phyloP scores from a whole-genome alignment of 345 rosid genomes.

The Heritiera fomes region DNA sequence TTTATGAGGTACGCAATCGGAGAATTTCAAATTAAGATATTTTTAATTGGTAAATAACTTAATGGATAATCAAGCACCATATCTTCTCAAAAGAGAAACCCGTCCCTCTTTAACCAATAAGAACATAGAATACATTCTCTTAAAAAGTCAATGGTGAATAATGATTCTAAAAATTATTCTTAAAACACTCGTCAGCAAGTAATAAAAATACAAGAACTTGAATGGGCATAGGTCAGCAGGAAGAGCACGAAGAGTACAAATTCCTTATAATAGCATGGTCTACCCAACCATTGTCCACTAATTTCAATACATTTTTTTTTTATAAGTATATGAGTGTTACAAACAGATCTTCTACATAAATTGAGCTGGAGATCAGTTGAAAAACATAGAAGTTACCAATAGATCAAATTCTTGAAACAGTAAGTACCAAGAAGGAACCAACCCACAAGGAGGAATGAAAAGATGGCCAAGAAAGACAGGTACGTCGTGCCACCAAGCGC shows the following conservation, averaged over 20 bases:
- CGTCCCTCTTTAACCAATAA: too few relatives aligned
- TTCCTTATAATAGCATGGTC: neutral
- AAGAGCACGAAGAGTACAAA: neutral
- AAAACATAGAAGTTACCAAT: slow-evolving; percentile 45
- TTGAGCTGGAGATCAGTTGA: neutral
- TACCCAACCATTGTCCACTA: neutral
- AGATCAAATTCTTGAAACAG: slow-evolving; percentile 72
- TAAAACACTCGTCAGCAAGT: neutral
- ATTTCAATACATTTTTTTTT: neutral
- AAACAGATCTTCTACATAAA: slow-evolving; percentile 7
- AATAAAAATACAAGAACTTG: neutral
- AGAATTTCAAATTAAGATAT: too few relatives aligned
- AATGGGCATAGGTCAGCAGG: neutral
- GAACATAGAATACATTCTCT: too few relatives aligned
- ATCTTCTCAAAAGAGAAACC: too few relatives aligned
- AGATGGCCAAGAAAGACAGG: slow-evolving; percentile 48
- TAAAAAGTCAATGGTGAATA: too few relatives aligned
- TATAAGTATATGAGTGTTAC: neutral
- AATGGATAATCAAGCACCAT: too few relatives aligned
- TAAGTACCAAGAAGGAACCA: slow-evolving; percentile 85
- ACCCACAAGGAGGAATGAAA: slow-evolving; percentile 58
- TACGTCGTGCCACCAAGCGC: slow-evolving; percentile 64
- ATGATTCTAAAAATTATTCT: too few relatives aligned
- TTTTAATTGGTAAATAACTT: too few relatives aligned
- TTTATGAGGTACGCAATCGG: too few relatives aligned